Conservation (phyloP, 768 basidiomycete genomes). For the Serendipita sp. region DNA sequence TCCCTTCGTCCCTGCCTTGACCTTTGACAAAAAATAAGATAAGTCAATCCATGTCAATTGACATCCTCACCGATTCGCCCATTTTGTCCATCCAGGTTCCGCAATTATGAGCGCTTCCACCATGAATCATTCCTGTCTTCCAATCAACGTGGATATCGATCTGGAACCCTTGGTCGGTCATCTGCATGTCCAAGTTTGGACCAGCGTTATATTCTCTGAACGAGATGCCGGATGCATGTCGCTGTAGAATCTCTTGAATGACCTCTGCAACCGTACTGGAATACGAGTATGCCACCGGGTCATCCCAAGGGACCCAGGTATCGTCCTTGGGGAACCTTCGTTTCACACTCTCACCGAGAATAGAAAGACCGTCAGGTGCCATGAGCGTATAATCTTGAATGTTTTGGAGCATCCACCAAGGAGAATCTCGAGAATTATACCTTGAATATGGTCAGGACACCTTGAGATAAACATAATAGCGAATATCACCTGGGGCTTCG, state of each 20-base stretch:
- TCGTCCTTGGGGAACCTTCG: conserved; percentile 94
- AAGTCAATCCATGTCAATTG: background rate
- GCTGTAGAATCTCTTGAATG: conserved; percentile 89
- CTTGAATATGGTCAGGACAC: conserved; percentile 21
- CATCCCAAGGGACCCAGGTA: conserved; percentile 85
- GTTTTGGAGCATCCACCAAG: conserved; percentile 99
- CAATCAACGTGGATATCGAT: conserved; percentile 92
- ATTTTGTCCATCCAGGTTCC: conserved; percentile 99
- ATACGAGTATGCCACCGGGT: conserved; percentile 63
- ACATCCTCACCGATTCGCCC: conserved; percentile 54
- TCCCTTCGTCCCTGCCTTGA: conserved; percentile 86
- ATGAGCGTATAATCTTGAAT: conserved; percentile 83
- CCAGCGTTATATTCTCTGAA: conserved; percentile 97
- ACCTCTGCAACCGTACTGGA: conserved; percentile 81
- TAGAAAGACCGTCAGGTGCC: conserved; percentile 68
- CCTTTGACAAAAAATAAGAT: background rate
- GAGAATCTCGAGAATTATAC: conserved; percentile 93
- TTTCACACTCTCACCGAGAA: conserved; percentile 68
- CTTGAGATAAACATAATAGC: background rate
- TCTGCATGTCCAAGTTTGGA: conserved; percentile 92
- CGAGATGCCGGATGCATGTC: conserved; percentile 79
- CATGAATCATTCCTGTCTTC: conserved; percentile 77
- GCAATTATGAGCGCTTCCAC: conserved; percentile 74
- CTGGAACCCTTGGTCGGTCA: conserved; percentile 83
- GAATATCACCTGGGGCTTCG: conserved; percentile 54